Base-by-base conservation (phyloP, 345 rosid genomes). In the Cardiospermum halicacabum region DNA sequence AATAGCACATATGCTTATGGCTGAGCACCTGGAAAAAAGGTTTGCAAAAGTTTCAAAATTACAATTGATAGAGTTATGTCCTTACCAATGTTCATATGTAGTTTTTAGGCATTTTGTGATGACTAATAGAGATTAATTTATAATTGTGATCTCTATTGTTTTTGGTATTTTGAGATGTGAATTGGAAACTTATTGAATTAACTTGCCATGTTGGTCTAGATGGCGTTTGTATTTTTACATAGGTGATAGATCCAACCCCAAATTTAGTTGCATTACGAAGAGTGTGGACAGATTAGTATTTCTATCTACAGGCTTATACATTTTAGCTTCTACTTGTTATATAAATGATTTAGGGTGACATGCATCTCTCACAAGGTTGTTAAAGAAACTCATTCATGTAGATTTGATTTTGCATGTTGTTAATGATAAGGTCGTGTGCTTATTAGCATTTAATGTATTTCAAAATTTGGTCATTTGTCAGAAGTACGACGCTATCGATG, bases 401-500 rank as follows among this genome's bases (percentile, higher is more conserved):
- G 58, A 53, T 15, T n/a, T 40, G 62, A 42, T 64, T 45, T 25
- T 53, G 11, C 40, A 9, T 53, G 25, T 18, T 16, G 4, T n/a
- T 51, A 22, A 9, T 11, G 31, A 43, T 9, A 25, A 45, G 40
- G 42, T 49, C 21, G 22, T 37, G 9, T 40, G 22, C 10, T 51
- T 60, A 24, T 31, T 75, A 50, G 59, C 60, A 4, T 22, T 22
- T 56, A 43, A 15, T 32, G 31, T 47, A 56, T 69, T 7, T 69
- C 64, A 43, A 42, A 58, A 78, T 56, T 58, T 62, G 60, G 68
- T 30, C 61, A 64, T 24, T 71, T 79, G 48, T 73, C 81, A 81
- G 87, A 84, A 75, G 64, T 72, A 72, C 62, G 84, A 77, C 70
- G 74, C 74, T 77, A 69, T 70, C 59, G 79, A 79, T 63, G 64